Base-by-base conservation (phyloP, 202 grass and related monocot genomes). In the Thinopyrum obtusiflorum region DNA sequence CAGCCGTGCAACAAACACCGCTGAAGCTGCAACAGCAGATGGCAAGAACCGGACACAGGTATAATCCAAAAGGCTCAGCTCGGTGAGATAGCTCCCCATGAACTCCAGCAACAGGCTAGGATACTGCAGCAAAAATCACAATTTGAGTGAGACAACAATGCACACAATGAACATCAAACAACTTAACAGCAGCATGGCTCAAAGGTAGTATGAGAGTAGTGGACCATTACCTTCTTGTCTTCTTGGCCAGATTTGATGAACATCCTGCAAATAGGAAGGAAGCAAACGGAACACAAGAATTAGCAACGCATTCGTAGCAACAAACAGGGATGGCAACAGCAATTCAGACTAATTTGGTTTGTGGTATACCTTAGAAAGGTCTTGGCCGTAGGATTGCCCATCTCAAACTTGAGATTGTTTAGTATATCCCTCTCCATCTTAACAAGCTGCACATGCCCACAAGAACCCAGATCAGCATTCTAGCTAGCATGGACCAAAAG, bases 311-410 rank as follows among this genome's bases (percentile, higher is more conserved):
- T 25, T 15, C 66, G 25, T 64, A 24, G 8, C 37, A 62, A 18
- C 1, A 35, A 62, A 64, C 49, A 78, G 28, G 71, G 51, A 8
- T 77, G 15, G 4, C 4, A 4, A 0, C 7, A 28, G 1, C 10
- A 80, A 13, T 9, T 71, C 17, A 32, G 63, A 65, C 1, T 44
- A 29, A 59, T 42, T 78, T 49, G 69, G 5, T 21, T 65, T 35
- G 24, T 73, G 73, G 59, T 65, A n/a, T 87, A 73, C 87, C 85
- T 79, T 46, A 99, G 77, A 83, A 97, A 99, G 31, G 90, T 97
- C 82, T 92, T 96, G 13, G 87, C 68, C 0, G 93, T 99, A 67
- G 93, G 97, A 91, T 87, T 99, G 28, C 92, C 92, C 88, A 92
- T 70, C 75, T 92, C 90, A 86, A 90, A 94, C 70, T 88, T 92